Conservation (phyloP, 805 yeast species). For the Teunomyces stri region DNA sequence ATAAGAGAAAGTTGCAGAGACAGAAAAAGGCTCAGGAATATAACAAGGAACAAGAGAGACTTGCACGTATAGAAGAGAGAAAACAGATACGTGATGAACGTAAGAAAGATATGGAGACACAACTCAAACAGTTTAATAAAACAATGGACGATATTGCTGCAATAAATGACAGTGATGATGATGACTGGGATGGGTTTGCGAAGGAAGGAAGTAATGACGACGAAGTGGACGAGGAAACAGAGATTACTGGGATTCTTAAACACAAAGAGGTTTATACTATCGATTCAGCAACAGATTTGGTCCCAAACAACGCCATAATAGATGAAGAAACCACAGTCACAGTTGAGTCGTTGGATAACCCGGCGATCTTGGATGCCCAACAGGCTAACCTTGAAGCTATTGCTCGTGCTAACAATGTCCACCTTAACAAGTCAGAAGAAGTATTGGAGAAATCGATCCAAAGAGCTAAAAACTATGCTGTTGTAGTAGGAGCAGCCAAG, state of each 20-base stretch:
- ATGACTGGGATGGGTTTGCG: constrained; percentile 43
- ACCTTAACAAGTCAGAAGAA: constrained; percentile 62
- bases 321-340: constrained; percentile 48
- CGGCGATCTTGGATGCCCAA: constrained; percentile 31
- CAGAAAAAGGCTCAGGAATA: constrained; percentile 80
- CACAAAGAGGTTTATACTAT: constrained; percentile 30
- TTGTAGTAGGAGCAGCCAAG: constrained; percentile 52
- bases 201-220: constrained; percentile 7
- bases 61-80: constrained; percentile 73
- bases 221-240: background rate
- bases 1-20: constrained; percentile 85
- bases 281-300: constrained; percentile 20
- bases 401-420: constrained; percentile 69
- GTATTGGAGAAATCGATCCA: constrained; percentile 71
- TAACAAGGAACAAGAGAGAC: constrained; percentile 73
- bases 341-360: constrained; percentile 57
- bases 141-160: constrained; percentile 28
- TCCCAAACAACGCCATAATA: constrained; percentile 35
- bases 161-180: constrained; percentile 11
- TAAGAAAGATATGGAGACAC: constrained; percentile 60
- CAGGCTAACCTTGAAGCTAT: constrained; percentile 35
- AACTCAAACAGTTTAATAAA: constrained; percentile 56
- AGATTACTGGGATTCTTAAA: constrained; percentile 11
- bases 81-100: constrained; percentile 68
- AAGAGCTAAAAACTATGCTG: constrained; percentile 82